Conservation (phyloP, 2,329 filamentous ascomycete species). For the Colletotrichum sp. region DNA sequence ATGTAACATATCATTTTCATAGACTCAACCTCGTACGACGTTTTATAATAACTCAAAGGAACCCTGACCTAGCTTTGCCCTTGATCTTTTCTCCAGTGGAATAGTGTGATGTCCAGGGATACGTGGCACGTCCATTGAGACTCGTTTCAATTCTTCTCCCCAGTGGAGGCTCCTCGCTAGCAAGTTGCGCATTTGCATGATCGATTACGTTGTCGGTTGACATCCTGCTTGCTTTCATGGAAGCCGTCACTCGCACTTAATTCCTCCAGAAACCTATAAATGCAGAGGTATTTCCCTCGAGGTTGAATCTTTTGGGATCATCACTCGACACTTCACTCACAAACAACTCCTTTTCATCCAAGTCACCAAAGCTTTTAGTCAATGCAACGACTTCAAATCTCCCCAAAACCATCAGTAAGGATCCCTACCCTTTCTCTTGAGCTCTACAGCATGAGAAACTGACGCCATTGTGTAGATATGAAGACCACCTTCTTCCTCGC, state of each 20-base stretch:
- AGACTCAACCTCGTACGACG: neutral
- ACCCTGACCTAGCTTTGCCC: accelerated
- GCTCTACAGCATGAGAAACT: accelerated
- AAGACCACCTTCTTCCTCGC: neutral
- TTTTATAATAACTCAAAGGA: neutral
- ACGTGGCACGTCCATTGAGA: neutral
- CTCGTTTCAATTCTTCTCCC: accelerated
- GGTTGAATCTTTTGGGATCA: neutral
- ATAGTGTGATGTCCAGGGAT: neutral
- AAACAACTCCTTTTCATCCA: neutral
- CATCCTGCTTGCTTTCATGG: neutral
- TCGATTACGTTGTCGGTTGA: neutral
- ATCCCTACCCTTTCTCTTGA: accelerated
- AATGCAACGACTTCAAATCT: neutral
- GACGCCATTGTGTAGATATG: neutral
- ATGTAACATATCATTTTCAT: neutral
- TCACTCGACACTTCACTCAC: neutral
- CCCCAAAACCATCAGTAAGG: neutral
- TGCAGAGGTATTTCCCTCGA: neutral
- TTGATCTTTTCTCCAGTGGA: neutral
- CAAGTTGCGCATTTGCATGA: neutral
- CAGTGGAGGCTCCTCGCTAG: neutral
- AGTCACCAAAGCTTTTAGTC: neutral
- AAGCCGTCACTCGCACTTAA: neutral
- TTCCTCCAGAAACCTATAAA: neutral